phyloP scores from a whole-genome alignment of 2,329 filamentous ascomycete genomes.

The Septoria petroselini region DNA sequence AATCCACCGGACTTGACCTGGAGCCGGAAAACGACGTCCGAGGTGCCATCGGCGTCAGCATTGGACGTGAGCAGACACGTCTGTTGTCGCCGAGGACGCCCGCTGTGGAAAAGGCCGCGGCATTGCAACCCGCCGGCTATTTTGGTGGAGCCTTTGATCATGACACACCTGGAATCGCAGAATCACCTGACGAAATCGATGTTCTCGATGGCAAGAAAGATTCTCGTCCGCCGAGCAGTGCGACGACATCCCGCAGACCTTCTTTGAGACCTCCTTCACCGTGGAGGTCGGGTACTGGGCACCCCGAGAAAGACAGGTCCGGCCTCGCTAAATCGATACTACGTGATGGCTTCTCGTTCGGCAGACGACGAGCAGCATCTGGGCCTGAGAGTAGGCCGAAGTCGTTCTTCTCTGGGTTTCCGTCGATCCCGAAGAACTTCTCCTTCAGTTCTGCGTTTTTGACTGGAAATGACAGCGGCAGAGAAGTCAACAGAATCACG shows the following conservation, averaged over 20 bases:
- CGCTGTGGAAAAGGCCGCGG: constrained; percentile 57
- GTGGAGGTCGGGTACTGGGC: constrained; percentile 43
- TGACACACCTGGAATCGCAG: neutral
- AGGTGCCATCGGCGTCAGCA: constrained; percentile 57
- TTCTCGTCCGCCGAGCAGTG: constrained; percentile 9
- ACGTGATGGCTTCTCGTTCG: constrained; percentile 40
- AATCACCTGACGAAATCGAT: constrained; percentile 13
- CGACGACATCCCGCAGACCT: neutral
- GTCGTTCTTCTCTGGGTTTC: constrained; percentile 32
- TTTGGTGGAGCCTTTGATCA: constrained; percentile 37
- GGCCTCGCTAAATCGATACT: constrained; percentile 34
- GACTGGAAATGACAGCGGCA: constrained; percentile 10
- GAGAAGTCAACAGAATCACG: constrained; percentile 1
- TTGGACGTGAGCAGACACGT: constrained; percentile 55
- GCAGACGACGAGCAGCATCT: constrained; percentile 41
- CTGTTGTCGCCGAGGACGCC: constrained; percentile 57
- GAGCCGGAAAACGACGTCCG: constrained; percentile 41
- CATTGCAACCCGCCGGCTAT: constrained; percentile 48
- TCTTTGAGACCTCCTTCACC: constrained; percentile 42
- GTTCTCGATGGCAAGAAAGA: neutral
- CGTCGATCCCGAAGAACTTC: constrained; percentile 34
- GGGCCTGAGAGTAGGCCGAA: constrained; percentile 37
- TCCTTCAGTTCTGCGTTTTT: constrained; percentile 32
- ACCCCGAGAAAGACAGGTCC: constrained; percentile 36
- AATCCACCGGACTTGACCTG: constrained; percentile 30